Base-by-base conservation (phyloP, 306 rosid genomes). In the Quercus parvula region DNA sequence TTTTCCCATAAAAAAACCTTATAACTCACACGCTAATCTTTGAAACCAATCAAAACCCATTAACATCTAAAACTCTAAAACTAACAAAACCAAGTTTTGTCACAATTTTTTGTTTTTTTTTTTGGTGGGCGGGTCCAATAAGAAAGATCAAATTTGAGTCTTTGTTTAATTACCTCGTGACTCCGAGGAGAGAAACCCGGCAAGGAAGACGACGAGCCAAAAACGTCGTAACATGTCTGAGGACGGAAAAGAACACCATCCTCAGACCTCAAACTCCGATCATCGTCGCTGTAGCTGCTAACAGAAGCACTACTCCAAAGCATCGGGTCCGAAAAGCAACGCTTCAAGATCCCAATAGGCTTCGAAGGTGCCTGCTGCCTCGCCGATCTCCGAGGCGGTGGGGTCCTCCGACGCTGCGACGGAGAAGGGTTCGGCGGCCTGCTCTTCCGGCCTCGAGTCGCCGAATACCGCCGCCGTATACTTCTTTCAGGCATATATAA, bases 261-360 rank as follows among this genome's bases (percentile, higher is more conserved):
- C 77, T 73, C 63, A 52, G 78, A 70, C 75, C 51, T 14, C 67
- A 68, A 8, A 27, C 56, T 46, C 72, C 17, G 77, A 46, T 66
- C 78, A 4, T 76, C 84, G 19, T 79, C 87, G 46, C 57, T 38
- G 64, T 17, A 27, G 49, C 61, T 79, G 56, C 44, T 79, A 58
- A 35, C 19, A 3, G 38, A 25, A 57, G 14, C 19, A 20, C n/a
- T 54, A 9, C 66, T n/a, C 52, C 68, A 71, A 55, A 89, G 81
- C 46, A 70, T 61, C 3, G 98, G 98, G 38, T 87, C 96, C 22
- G 98, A 93, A 1, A 76, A 85, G 78, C 89, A 83, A 1, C 96
- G 94, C 73, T 86, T 87, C 57, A 93, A 71, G 72, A 78, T 81
- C 75, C 51, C 74, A 7, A 75, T 1, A 20, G 87, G 78, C 81